Percentiles rank a stretch among this genome's conserved stretches.
These are phyloP conservation scores for Letharia lupina DNA, from an alignment of 495 filamentous ascomycete species.

Conservation along the genomic window DNA sequence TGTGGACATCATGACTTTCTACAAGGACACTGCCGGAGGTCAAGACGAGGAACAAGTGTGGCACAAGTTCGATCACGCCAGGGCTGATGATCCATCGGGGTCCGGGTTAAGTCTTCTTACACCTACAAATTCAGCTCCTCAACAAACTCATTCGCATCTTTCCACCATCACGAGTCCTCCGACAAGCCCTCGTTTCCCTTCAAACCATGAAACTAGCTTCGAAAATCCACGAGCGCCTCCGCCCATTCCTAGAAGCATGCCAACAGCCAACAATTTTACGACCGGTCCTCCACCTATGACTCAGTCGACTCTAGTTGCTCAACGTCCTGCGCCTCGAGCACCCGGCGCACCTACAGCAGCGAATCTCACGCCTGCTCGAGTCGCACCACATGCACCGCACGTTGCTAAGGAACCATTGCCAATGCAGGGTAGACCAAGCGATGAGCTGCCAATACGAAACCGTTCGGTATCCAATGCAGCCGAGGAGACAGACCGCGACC, in stretches of 20 bases:
- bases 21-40: slow-evolving; percentile 81
- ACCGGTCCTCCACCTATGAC: slow-evolving; percentile 32
- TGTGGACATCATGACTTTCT: slow-evolving; percentile 90
- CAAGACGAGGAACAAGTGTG: slow-evolving; percentile 77
- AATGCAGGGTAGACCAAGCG: slow-evolving; percentile 43
- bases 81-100: slow-evolving; percentile 45
- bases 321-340: slow-evolving; percentile 44
- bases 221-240: slow-evolving; percentile 93
- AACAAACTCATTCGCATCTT: slow-evolving; percentile 40
- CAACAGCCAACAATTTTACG: slow-evolving; percentile 29
- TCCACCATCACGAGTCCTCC: slow-evolving; percentile 71
- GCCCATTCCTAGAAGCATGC: slow-evolving; percentile 62
- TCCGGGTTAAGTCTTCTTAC: slow-evolving; percentile 40
- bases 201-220: slow-evolving; percentile 86
- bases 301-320: slow-evolving; percentile 26
- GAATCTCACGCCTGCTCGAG: slow-evolving; percentile 34
- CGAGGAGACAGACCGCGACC: slow-evolving; percentile 16
- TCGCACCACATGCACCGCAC: slow-evolving; percentile 42
- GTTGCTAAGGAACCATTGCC: slow-evolving; percentile 46
- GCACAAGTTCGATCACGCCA: slow-evolving; percentile 89
- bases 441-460: slow-evolving; percentile 37
- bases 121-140: slow-evolving; percentile 24
- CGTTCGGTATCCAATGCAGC: slow-evolving; percentile 21
- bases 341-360: slow-evolving; percentile 63
- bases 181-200: slow-evolving; percentile 84